A percentile compares a stretch with the other conserved stretches of the same genome.
Evolutionary conservation across 129 eudicot species (phyloP).

Genomic region (Centaurea solstitialis): DNA sequence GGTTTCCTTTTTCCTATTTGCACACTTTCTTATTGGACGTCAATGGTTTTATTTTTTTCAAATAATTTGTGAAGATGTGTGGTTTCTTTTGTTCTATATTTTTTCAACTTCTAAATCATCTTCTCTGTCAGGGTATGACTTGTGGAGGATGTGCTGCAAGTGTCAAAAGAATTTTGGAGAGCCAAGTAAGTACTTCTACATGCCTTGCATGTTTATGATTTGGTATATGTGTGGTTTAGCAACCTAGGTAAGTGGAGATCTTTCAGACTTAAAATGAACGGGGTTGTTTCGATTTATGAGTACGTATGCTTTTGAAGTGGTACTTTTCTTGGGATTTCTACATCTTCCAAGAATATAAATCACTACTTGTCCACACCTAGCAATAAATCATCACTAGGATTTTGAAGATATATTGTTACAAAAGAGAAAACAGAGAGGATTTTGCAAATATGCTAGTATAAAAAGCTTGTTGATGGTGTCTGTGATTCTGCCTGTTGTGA

Average conservation of each 20-base stretch:
- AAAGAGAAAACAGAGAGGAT: neutral
- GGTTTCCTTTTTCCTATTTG: neutral
- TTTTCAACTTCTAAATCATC: neutral
- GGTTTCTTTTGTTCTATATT: neutral
- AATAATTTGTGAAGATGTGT: neutral
- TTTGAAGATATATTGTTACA: neutral
- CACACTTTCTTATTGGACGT: neutral
- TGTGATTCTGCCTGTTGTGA: neutral
- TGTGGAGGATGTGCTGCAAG: conserved; percentile 99
- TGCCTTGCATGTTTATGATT: conserved; percentile 6
- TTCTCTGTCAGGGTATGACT: conserved; percentile 76
- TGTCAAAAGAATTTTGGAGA: conserved; percentile 90
- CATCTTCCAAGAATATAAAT: neutral
- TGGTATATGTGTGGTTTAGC: conserved; percentile 6
- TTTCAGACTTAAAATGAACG: neutral
- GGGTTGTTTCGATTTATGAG: neutral
- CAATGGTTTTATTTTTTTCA: neutral
- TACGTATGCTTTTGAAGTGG: neutral
- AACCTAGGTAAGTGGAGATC: neutral
- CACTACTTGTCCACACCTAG: neutral
- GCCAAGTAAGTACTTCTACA: conserved; percentile 58
- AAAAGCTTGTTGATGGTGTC: neutral
- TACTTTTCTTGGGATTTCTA: neutral
- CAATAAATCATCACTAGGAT: neutral
- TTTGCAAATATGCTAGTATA: neutral